phyloP scores from a whole-genome alignment of 192 early-diverging fungal species.

The Jimgerdemannia lactiflua region DNA sequence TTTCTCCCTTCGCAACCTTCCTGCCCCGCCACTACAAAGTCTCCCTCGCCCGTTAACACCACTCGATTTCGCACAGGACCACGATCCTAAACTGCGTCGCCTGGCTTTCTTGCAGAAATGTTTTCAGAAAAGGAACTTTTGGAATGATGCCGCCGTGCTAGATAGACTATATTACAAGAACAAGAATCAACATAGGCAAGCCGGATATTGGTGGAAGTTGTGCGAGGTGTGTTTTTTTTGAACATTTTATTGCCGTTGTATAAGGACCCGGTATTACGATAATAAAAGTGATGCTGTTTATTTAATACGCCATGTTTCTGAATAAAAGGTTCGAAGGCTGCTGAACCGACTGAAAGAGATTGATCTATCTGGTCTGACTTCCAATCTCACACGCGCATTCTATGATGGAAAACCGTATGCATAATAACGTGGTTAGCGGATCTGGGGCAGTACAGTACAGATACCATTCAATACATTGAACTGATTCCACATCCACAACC shows the following conservation, averaged over 20 bases:
- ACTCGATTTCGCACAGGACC: background rate
- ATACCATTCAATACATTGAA: background rate
- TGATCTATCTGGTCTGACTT: constrained; percentile 2
- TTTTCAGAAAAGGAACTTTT: constrained; percentile 35
- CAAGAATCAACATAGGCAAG: constrained; percentile 39
- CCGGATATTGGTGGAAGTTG: constrained; percentile 28
- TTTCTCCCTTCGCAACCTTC: background rate
- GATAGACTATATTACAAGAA: constrained; percentile 48
- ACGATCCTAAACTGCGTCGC: constrained; percentile 17
- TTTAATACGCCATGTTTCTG: background rate
- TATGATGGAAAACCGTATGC: constrained; percentile 6
- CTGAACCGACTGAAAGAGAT: constrained; percentile 20
- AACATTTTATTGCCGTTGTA: background rate
- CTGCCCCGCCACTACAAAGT: background rate
- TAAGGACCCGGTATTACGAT: background rate
- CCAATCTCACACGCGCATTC: constrained; percentile 5
- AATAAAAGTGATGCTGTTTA: background rate
- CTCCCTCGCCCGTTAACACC: background rate
- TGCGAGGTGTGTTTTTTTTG: constrained; percentile 9
- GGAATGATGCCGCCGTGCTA: constrained; percentile 36
- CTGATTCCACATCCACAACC: background rate
- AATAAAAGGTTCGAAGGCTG: constrained; percentile 13
- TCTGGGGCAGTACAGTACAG: background rate
- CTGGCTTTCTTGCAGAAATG: constrained; percentile 22
- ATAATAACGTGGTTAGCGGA: constrained; percentile 4